Percentiles rank a stretch among this genome's conserved stretches.
phyloP scores from a whole-genome alignment of 768 basidiomycete species.

The Lactarius evosmus region DNA sequence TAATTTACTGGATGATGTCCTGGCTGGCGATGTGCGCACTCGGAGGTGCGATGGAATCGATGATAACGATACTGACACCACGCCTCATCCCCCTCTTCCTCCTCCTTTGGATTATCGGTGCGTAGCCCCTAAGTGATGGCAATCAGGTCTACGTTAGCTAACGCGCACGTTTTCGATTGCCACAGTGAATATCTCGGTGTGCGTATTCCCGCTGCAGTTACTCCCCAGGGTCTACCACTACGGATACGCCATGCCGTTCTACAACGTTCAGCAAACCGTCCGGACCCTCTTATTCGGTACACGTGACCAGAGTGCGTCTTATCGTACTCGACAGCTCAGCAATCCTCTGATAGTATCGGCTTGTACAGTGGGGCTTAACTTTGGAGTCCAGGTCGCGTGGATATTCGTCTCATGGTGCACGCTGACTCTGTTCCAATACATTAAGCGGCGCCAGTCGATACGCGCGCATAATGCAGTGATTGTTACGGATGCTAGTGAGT shows the following conservation, averaged over 20 bases:
- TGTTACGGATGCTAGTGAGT: not conserved
- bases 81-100: conserved; percentile 59
- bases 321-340: not conserved
- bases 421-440: conserved; percentile 50
- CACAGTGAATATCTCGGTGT: conserved; percentile 57
- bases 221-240: conserved; percentile 59
- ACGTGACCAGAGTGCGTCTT: conserved; percentile 51
- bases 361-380: conserved; percentile 54
- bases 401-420: conserved; percentile 51
- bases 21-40: conserved; percentile 55
- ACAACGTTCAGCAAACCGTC: conserved; percentile 60
- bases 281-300: conserved; percentile 65
- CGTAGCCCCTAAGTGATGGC: conserved; percentile 18
- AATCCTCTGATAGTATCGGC: not conserved
- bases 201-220: conserved; percentile 53
- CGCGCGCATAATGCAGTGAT: not conserved
- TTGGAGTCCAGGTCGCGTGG: conserved; percentile 60
- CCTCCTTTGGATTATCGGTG: conserved; percentile 61
- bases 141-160: not conserved
- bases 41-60: conserved; percentile 58
- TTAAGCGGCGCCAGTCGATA: conserved; percentile 29
- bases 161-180: not conserved
- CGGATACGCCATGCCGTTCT: conserved; percentile 70
- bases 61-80: conserved; percentile 53
- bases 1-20: conserved; percentile 67